Evolutionary conservation across 75 land plant genomes (phyloP), one percentile per base, ranked within the genome.

Genomic region (Pseudotsuga menziesii): DNA sequence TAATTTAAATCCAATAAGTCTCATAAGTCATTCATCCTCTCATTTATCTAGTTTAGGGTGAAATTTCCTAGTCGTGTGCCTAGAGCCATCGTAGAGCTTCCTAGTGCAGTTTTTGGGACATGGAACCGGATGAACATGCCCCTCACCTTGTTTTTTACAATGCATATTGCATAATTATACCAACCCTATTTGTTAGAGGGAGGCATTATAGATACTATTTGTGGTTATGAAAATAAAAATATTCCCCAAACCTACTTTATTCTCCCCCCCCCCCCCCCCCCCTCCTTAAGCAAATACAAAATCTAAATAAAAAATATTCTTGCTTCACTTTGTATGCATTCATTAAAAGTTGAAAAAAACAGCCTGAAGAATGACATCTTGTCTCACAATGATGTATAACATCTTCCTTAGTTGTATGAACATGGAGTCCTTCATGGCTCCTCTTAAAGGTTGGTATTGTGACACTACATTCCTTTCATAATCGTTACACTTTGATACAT

Each of bases 111-210:
- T 41, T 41, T 23, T 11, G 13, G 73, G 80, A 60, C 81, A 83
- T 11, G 61, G 36, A 23, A 71, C 32, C 32, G 1, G 32, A 29
- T 29, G 32, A 29, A 29, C 1, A 29, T 29, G 32, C 32, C 32
- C 32, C 1, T 29, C 32, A 29, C 32, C 1, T 29, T 29, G 32
- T 29, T 29, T 29, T 29, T 29, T 29, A 29, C 32, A 29, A 29
- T 80, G 78, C 82, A 80, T 84, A 29, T 66, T 79, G 52, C 84
- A 83, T 81, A 83, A 79, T 32, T 83, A 78, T 6, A 75, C 81
- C 48, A 19, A 48, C 0, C 85, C 82, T 11, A 67, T 73, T 44
- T 84, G 32, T 29, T 1, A 1, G 32, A 29, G 32, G 32, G 32
- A 29, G 32, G 32, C 1, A 29, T 29, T 29, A 1, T 29, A 29